These are phyloP conservation scores for Escallonia herrerae DNA, from an alignment of 129 eudicot genomes.

Conservation along the genomic window DNA sequence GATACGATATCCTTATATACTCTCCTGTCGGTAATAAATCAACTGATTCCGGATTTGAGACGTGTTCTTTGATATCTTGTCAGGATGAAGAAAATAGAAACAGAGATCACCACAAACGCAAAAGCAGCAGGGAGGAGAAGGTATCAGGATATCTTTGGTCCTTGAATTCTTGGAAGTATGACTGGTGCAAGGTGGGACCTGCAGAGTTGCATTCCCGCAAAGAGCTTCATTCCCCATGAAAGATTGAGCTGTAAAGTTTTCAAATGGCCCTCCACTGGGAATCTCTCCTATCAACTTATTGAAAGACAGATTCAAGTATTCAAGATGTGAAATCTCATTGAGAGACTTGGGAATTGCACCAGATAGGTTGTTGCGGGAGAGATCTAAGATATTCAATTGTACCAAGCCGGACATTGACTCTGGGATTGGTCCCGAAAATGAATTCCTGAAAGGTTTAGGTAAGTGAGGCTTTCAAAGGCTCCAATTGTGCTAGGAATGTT, in stretches of 20 bases:
- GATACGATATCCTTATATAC: no score
- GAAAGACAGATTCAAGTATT: slow-evolving; percentile 10
- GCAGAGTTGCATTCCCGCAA: slow-evolving; percentile 1
- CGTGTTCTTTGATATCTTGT: no score
- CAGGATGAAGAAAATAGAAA: no score
- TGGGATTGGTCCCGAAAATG: slow-evolving; percentile 5
- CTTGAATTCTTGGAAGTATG: background rate
- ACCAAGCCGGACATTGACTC: slow-evolving; percentile 2
- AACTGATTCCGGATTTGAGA: no score
- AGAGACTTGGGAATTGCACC: slow-evolving; percentile 11
- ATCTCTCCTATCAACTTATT: slow-evolving; percentile 10
- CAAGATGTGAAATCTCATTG: background rate
- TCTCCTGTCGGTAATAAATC: no score
- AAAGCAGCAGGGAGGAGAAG: no score
- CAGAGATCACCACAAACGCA: no score
- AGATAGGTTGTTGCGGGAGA: slow-evolving; percentile 11
- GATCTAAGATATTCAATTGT: slow-evolving; percentile 2
- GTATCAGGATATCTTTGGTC: background rate
- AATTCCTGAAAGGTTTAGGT: slow-evolving; percentile 2
- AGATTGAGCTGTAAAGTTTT: slow-evolving; percentile 6
- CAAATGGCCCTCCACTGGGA: slow-evolving; percentile 7
- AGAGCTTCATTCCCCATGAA: slow-evolving; percentile 7
- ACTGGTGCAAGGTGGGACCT: slow-evolving; percentile 1
- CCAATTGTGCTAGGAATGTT: background rate
- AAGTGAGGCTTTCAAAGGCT: slow-evolving; percentile 6